Percentiles rank a stretch among this genome's conserved stretches.
Conservation (phyloP, 192 early-diverging fungal species). For the Gryganskiella cystojenkinii region DNA sequence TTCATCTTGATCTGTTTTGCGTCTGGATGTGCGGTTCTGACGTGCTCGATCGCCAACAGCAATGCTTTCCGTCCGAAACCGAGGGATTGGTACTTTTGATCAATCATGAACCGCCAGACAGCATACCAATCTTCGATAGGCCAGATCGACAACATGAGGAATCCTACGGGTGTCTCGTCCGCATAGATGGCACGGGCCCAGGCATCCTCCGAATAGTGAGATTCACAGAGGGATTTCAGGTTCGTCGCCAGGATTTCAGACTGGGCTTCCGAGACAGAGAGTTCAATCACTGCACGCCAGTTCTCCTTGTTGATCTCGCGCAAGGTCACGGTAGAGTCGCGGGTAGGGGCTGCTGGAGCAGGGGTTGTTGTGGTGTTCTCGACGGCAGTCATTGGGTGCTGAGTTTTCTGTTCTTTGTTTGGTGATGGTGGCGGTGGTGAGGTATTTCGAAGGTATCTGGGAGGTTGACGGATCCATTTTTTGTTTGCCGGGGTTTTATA, state of each 20-base stretch:
- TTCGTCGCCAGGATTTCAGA: not conserved
- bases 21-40: constrained; percentile 3
- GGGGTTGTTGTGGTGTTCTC: too few relatives aligned
- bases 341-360: constrained; percentile 3
- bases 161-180: constrained; percentile 14
- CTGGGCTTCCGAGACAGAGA: constrained; percentile 2
- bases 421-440: too few relatives aligned
- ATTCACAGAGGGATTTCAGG: constrained; percentile 12
- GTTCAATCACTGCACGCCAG: constrained; percentile 11
- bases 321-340: constrained; percentile 9
- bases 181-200: constrained; percentile 17
- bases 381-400: too few relatives aligned
- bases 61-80: constrained; percentile 13
- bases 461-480: too few relatives aligned
- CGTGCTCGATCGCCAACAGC: constrained; percentile 2
- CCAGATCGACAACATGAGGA: constrained; percentile 20
- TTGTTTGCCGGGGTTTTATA: too few relatives aligned
- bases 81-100: constrained; percentile 5
- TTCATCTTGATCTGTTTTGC: constrained; percentile 14
- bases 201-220: constrained; percentile 17
- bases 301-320: constrained; percentile 13
- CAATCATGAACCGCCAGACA: constrained; percentile 22
- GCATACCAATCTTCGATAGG: constrained; percentile 9
- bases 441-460: too few relatives aligned
- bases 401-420: too few relatives aligned